Conservation (phyloP, 2,329 filamentous ascomycete genomes). For the Paecilomyces sp. region DNA sequence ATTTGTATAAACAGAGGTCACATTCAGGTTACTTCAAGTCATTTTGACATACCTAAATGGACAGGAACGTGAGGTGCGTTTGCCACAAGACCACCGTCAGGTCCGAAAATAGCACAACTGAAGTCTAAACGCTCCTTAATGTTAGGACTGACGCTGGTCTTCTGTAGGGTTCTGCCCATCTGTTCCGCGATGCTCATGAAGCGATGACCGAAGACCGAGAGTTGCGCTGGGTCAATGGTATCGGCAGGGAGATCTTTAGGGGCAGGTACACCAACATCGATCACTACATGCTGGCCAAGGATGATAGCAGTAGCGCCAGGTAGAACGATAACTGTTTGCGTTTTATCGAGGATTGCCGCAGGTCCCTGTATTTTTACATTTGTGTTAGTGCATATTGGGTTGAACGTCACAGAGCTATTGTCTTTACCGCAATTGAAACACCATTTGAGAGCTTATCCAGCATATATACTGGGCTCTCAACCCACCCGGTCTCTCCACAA, state of each 20-base stretch:
- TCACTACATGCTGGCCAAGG: conserved; percentile 30
- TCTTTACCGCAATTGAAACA: neutral
- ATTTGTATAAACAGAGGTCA: too few relatives aligned
- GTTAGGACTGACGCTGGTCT: conserved; percentile 48
- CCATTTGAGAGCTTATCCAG: conserved; percentile 6
- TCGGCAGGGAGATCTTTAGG: neutral
- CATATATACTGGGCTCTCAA: conserved; percentile 9
- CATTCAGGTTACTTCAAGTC: too few relatives aligned
- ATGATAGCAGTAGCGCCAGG: conserved; percentile 31
- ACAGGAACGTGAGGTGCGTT: conserved; percentile 68
- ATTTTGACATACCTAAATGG: conserved; percentile 50
- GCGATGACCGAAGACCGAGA: conserved; percentile 43
- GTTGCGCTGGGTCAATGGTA: conserved; percentile 37
- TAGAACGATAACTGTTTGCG: conserved; percentile 39
- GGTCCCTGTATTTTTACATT: conserved; percentile 8
- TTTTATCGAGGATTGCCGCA: conserved; percentile 30
- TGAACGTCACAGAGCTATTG: neutral
- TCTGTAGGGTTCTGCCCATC: conserved; percentile 45
- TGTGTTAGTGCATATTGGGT: neutral
- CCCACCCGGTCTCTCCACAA: conserved; percentile 9
- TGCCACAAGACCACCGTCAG: conserved; percentile 61
- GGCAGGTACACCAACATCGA: conserved; percentile 21
- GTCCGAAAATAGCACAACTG: conserved; percentile 71
- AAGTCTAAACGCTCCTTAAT: conserved; percentile 81
- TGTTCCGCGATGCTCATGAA: conserved; percentile 50